Conservation (phyloP, 768 basidiomycete species). For the Gelatoporia subvermispora region DNA sequence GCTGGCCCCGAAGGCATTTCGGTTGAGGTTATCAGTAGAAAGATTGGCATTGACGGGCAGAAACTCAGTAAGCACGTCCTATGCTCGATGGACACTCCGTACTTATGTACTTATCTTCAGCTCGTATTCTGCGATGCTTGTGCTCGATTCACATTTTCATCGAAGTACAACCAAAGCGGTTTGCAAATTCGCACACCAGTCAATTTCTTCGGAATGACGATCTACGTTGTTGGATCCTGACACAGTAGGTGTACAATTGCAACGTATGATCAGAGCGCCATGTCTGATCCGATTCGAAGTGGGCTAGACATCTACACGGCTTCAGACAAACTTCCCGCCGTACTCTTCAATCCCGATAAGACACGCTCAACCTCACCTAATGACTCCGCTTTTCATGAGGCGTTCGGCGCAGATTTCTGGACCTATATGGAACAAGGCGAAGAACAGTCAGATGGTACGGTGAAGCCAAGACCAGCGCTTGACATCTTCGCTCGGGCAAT, state of each 20-base stretch:
- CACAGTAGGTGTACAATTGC: background rate
- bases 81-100: background rate
- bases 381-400: constrained; percentile 6
- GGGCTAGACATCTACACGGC: constrained; percentile 4
- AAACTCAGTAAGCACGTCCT: constrained; percentile 1
- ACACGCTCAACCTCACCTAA: background rate
- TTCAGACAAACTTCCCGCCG: constrained; percentile 6
- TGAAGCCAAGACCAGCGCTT: background rate
- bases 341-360: constrained; percentile 2
- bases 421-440: constrained; percentile 7
- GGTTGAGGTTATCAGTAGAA: background rate
- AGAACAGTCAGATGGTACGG: constrained; percentile 3
- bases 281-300: background rate
- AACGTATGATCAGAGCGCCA: background rate
- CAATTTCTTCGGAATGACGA: constrained; percentile 1
- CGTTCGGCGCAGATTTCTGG: constrained; percentile 3
- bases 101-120: no score
- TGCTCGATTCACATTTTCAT: constrained; percentile 2
- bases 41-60: background rate
- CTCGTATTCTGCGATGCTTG: constrained; percentile 1
- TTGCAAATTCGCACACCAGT: constrained; percentile 4
- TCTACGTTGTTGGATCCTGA: constrained; percentile 3
- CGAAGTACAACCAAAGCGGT: constrained; percentile 1
- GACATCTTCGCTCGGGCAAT: constrained; percentile 9
- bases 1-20: background rate